These are phyloP conservation scores for Platanthera guangdongensis DNA, from an alignment of 106 monocot genomes.

Conservation along the genomic window DNA sequence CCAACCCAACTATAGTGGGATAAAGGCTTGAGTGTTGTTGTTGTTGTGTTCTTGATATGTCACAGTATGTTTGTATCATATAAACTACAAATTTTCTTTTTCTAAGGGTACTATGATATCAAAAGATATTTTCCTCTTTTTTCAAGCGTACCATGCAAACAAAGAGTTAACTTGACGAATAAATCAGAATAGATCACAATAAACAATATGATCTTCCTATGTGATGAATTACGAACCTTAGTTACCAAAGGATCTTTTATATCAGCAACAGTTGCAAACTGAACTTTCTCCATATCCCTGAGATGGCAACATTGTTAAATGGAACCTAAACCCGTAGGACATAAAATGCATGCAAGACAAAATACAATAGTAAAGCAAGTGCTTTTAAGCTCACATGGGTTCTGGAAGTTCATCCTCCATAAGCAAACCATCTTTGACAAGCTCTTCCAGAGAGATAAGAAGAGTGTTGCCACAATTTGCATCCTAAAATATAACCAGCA, in stretches of 20 bases:
- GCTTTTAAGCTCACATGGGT: slow-evolving; percentile 48
- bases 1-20: too few relatives aligned
- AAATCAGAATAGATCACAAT: too few relatives aligned
- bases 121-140: too few relatives aligned
- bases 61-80: too few relatives aligned
- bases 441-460: slow-evolving; percentile 86
- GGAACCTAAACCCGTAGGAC: not conserved
- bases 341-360: not conserved
- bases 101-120: too few relatives aligned
- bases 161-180: too few relatives aligned
- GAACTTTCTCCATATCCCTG: slow-evolving; percentile 52
- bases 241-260: slow-evolving; percentile 87
- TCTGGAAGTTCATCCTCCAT: slow-evolving; percentile 70
- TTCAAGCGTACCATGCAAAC: too few relatives aligned
- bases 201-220: too few relatives aligned
- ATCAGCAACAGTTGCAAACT: slow-evolving; percentile 55
- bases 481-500: slow-evolving; percentile 48
- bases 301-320: slow-evolving; percentile 4
- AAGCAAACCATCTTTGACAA: slow-evolving; percentile 87
- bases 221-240: slow-evolving; percentile 39
- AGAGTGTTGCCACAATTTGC: slow-evolving; percentile 98
- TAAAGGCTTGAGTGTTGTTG: too few relatives aligned
- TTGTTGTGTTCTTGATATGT: too few relatives aligned
- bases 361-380: slow-evolving; percentile 7
- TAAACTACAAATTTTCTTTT: too few relatives aligned